These are phyloP conservation scores for Sarocladium brachiariae DNA, from an alignment of 2,329 filamentous ascomycete species.

Conservation along the genomic window DNA sequence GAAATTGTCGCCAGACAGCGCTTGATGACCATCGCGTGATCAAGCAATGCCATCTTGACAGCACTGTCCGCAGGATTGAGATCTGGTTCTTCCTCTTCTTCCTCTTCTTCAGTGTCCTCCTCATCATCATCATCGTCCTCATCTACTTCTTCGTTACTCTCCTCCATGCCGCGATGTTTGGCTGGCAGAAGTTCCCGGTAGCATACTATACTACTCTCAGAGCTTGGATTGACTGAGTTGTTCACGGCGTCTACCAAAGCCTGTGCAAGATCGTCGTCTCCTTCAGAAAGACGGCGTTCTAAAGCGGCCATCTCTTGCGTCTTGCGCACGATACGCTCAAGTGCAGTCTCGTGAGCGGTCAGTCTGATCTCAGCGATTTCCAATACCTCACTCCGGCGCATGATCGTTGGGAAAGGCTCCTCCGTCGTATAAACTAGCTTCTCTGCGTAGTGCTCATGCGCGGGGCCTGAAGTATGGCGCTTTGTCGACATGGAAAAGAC, in stretches of 20 bases:
- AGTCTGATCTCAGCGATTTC: slow-evolving; percentile 59
- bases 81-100: slow-evolving; percentile 42
- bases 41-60: slow-evolving; percentile 76
- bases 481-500: slow-evolving; percentile 71
- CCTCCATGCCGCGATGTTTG: slow-evolving; percentile 31
- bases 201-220: slow-evolving; percentile 68
- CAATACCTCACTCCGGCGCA: slow-evolving; percentile 80
- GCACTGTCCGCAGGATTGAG: slow-evolving; percentile 63
- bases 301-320: slow-evolving; percentile 74
- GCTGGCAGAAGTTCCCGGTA: slow-evolving; percentile 70
- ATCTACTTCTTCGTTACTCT: slow-evolving; percentile 29
- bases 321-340: slow-evolving; percentile 86
- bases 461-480: slow-evolving; percentile 60
- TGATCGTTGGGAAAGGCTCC: slow-evolving; percentile 84
- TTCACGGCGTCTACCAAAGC: slow-evolving; percentile 69
- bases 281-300: slow-evolving; percentile 66
- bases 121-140: slow-evolving; percentile 24
- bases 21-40: slow-evolving; percentile 84
- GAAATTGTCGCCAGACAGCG: slow-evolving; percentile 67
- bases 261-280: slow-evolving; percentile 62
- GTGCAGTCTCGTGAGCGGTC: slow-evolving; percentile 73
- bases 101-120: slow-evolving; percentile 34
- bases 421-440: slow-evolving; percentile 79
- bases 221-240: slow-evolving; percentile 66
- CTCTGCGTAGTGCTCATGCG: slow-evolving; percentile 69